Evolutionary conservation across 257 asterid genomes (phyloP).

Genomic region (Fraxinus excelsior): DNA sequence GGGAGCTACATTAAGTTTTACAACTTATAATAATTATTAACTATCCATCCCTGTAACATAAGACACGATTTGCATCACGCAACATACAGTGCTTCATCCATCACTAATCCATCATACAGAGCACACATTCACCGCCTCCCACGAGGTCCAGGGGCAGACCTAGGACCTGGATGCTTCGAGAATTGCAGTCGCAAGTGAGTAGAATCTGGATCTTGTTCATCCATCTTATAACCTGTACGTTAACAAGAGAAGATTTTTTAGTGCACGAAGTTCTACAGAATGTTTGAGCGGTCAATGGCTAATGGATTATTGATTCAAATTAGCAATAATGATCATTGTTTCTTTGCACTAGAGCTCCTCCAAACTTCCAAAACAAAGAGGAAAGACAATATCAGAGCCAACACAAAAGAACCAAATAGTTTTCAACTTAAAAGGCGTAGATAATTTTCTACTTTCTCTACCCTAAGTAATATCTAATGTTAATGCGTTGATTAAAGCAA

Average conservation of each 20-base stretch:
- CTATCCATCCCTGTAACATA: neutral
- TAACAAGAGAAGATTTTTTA: slow-evolving; percentile 6
- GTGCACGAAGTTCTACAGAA: neutral
- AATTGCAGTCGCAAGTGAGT: slow-evolving; percentile 50
- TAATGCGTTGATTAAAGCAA: neutral
- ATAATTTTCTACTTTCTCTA: neutral
- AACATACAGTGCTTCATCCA: neutral
- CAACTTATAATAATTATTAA: neutral
- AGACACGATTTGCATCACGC: neutral
- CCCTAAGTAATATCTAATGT: neutral
- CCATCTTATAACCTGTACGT: slow-evolving; percentile 56
- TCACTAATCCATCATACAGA: neutral
- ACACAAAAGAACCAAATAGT: neutral
- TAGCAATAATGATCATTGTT: neutral
- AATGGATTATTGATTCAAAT: neutral
- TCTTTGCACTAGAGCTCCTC: neutral
- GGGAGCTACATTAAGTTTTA: neutral
- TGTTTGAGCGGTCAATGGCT: neutral
- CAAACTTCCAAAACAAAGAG: neutral
- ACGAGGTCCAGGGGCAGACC: slow-evolving; percentile 42
- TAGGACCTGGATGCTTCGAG: slow-evolving; percentile 56
- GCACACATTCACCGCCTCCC: slow-evolving; percentile 37
- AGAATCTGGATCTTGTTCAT: slow-evolving; percentile 52
- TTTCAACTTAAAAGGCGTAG: neutral
- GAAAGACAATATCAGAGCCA: neutral